Conservation (phyloP, 2,329 filamentous ascomycete species). For the Metarhizium sp. region DNA sequence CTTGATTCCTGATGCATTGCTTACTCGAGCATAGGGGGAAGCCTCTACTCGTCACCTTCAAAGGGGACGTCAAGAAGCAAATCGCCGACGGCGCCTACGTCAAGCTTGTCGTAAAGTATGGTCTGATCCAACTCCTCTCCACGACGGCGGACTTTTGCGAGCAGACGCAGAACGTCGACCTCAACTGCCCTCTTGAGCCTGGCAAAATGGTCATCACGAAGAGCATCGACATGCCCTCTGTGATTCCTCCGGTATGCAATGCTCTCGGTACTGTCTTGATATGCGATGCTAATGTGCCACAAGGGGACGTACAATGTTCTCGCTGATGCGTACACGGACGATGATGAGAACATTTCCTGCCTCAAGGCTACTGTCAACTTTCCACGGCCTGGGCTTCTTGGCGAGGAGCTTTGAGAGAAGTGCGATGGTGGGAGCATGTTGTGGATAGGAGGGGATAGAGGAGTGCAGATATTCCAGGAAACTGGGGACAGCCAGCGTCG, state of each 20-base stretch:
- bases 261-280: not conserved
- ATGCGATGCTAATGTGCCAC: conserved; percentile 35
- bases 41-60: not conserved
- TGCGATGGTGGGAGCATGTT: too few species aligned
- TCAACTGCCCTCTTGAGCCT: conserved; percentile 79
- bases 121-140: conserved; percentile 80
- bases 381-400: not conserved
- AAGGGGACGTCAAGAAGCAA: not conserved
- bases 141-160: conserved; percentile 80
- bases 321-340: conserved; percentile 71
- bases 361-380: conserved; percentile 67
- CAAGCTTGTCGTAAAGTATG: conserved; percentile 81
- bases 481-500: too few species aligned
- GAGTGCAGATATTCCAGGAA: too few species aligned
- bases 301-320: conserved; percentile 84
- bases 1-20: not conserved
- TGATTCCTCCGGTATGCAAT: conserved; percentile 75
- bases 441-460: conserved; percentile 15
- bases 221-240: conserved; percentile 70
- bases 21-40: not conserved
- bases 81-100: conserved; percentile 75
- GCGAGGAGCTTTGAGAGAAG: not conserved
- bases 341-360: conserved; percentile 74
- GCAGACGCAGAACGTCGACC: conserved; percentile 75
- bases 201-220: conserved; percentile 68